Conservation (phyloP, 2,329 filamentous ascomycete species). For the Talaromyces pinophilus region DNA sequence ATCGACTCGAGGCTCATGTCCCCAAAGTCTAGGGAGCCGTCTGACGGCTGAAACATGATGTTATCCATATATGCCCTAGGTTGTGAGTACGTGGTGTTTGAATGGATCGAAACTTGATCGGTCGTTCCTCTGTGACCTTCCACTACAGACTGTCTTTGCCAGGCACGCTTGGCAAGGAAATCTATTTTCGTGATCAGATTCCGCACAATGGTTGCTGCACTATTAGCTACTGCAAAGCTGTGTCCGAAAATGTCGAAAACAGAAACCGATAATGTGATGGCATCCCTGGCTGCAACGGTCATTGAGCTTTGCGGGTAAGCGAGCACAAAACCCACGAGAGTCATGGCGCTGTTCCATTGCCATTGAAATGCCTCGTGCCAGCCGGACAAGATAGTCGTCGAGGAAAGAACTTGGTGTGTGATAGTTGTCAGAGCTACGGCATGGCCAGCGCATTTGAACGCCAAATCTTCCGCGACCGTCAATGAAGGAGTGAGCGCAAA, state of each 20-base stretch:
- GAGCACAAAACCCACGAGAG: constrained; percentile 46
- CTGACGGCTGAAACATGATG: constrained; percentile 2
- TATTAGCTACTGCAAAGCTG: constrained; percentile 38
- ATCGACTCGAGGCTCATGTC: constrained; percentile 15
- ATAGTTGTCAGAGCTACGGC: constrained; percentile 44
- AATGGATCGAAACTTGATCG: not conserved
- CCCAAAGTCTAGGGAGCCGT: not conserved
- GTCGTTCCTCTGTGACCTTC: not conserved
- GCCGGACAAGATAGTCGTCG: constrained; percentile 38
- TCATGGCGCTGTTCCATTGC: constrained; percentile 48
- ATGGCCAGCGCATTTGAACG: constrained; percentile 37
- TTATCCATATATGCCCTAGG: not conserved
- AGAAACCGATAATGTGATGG: constrained; percentile 38
- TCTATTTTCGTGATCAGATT: constrained; percentile 36
- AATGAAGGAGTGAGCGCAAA: constrained; percentile 29
- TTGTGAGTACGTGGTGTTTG: not conserved
- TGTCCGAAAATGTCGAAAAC: constrained; percentile 42
- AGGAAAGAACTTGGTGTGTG: constrained; percentile 38
- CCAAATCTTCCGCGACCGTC: constrained; percentile 30
- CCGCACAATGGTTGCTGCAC: constrained; percentile 38
- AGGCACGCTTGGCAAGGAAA: constrained; percentile 25
- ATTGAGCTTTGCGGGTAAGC: constrained; percentile 38
- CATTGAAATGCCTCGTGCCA: constrained; percentile 47
- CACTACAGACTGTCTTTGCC: constrained; percentile 6
- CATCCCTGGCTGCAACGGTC: constrained; percentile 34